Conservation (phyloP, 2,329 filamentous ascomycete species). For the Claviceps sp. region DNA sequence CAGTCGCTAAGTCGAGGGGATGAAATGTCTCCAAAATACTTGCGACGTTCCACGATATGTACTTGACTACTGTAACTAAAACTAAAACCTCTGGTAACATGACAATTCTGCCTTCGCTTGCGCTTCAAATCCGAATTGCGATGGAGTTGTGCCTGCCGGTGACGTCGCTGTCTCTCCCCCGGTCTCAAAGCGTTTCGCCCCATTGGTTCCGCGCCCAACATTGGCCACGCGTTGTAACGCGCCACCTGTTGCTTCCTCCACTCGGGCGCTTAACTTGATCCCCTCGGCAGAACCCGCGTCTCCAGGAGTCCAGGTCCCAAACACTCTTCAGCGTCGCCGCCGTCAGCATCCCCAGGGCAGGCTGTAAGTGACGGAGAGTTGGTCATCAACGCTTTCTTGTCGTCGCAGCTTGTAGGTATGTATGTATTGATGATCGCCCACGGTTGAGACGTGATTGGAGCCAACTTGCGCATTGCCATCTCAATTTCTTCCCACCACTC, state of each 20-base stretch:
- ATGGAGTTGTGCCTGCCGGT: too few species aligned
- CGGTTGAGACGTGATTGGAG: neutral
- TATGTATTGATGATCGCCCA: neutral
- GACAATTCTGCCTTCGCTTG: too few species aligned
- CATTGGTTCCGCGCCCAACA: neutral
- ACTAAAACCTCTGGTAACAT: too few species aligned
- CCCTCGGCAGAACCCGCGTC: neutral
- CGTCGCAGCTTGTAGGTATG: neutral
- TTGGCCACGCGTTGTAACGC: neutral
- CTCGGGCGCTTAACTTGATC: constrained; percentile 1
- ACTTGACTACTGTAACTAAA: too few species aligned
- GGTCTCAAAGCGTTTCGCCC: neutral
- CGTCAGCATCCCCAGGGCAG: neutral
- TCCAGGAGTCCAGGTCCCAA: too few species aligned
- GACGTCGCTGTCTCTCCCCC: too few species aligned
- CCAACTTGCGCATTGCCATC: neutral
- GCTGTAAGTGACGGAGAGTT: neutral
- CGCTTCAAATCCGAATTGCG: too few species aligned
- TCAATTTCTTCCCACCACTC: neutral
- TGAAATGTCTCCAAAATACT: too few species aligned
- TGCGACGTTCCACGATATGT: too few species aligned
- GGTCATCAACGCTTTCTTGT: neutral
- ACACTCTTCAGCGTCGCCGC: neutral
- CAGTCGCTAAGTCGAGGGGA: too few species aligned
- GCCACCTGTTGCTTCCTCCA: neutral